Evolutionary conservation across 2,329 filamentous ascomycete species (phyloP), one percentile per base, ranked within the genome.

Genomic region (Cladosporium sp.): DNA sequence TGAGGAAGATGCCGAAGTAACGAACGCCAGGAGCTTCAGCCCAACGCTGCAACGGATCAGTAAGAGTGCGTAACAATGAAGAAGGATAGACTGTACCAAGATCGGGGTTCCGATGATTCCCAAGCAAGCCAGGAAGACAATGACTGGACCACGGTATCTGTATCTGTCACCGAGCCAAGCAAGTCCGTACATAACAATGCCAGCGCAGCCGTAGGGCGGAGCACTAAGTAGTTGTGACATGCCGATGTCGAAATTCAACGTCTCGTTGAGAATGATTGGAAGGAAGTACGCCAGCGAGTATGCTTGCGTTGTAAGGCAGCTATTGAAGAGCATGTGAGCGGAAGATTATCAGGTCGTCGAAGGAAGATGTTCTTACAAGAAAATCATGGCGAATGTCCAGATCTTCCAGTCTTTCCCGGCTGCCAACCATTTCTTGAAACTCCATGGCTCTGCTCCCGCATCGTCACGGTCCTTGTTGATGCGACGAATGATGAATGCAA

Each of bases 1-100:
- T 77, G 39, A 91, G 70, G 70, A 90, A 91, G 52, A 88, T 77
- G 49, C 86, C 86, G 54, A 88, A 82, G 67, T 88, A 90, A 38
- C 59, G 57, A 9, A 58, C 60, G 19, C 53, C 58, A 6, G 59
- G 43, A 1, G 51, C 43, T 7, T 58, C 51, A 16, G 52, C 49
- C 53, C 57, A 62, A 3, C 60, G 59, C 19, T 62, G 54, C 9
- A 27, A 27, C 22, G 4, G 9, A 9, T 27, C 22, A 27, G 22
- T 9, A 27, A 4, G 9, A 5, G 22, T 27, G 19, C 59, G 51
- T 27, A 9, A 5, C 5, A 27, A 27, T 27, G 5, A 5, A 9
- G 4, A 5, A 5, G 9, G 22, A 27, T 27, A 27, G 9, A 9
- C 9, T 9, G 22, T 27, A 27, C 22, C 22, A 27, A 9, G 13